Evolutionary conservation across 768 basidiomycete genomes (phyloP).

Genomic region (Botryobasidium botryosum): DNA sequence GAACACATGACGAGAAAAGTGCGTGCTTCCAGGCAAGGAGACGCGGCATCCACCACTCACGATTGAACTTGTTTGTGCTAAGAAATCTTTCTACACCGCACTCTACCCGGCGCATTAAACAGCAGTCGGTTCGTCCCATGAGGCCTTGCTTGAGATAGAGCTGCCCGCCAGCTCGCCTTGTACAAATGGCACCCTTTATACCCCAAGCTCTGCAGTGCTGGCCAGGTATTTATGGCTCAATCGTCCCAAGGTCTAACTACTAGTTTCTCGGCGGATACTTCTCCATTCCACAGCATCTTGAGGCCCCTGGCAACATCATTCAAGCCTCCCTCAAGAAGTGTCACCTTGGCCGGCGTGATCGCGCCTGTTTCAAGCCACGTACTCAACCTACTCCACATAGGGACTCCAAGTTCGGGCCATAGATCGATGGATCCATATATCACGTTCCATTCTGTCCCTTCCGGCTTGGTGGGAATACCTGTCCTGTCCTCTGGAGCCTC

Average conservation of each 20-base stretch:
- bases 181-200: too few species aligned
- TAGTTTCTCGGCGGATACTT: neutral
- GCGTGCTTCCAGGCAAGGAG: too few species aligned
- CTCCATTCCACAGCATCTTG: neutral
- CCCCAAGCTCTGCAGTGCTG: too few species aligned
- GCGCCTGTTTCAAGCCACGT: neutral
- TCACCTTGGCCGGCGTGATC: neutral
- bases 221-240: too few species aligned
- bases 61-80: too few species aligned
- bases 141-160: too few species aligned
- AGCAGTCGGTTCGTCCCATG: too few species aligned
- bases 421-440: neutral
- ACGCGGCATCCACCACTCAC: too few species aligned
- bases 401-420: neutral
- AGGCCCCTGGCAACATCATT: neutral
- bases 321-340: neutral
- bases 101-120: too few species aligned
- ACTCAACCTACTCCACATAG: neutral
- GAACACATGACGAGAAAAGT: too few species aligned
- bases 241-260: neutral
- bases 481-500: neutral
- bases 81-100: too few species aligned
- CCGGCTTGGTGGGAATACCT: neutral
- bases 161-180: too few species aligned
- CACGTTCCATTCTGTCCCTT: neutral